Evolutionary conservation across 768 basidiomycete species (phyloP), one percentile per base, ranked within the genome.

Genomic region (Nidularia pulvinata): DNA sequence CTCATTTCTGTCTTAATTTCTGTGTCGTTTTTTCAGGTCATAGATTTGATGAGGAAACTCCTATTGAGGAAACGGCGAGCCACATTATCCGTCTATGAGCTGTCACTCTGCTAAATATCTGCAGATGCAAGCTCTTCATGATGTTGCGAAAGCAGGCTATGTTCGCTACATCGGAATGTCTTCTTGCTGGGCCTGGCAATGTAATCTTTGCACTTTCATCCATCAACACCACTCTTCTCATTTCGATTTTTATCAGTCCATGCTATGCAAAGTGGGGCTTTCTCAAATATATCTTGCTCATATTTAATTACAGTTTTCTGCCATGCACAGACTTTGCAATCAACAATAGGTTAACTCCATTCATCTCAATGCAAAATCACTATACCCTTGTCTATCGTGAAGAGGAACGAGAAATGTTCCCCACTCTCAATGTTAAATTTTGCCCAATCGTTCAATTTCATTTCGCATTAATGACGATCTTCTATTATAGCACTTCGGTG

Each of bases 351-450:
- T 66, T 82, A 1, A 82, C 81, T 0, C 81, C 80, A 1, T 87
- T 88, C 67, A 82, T 87, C 59, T 82, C 81, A 1, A 85, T 87
- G 85, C 86, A 87, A 64, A 87, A 87, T 59, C 82, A 84, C 54
- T 80, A 88, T 63, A 82, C 69, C 55, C 65, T 85, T 7, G 60
- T 83, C 11, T 87, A 88, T 59, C 71, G 86, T 13, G 86, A 88
- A 62, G 85, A 88, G 60, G 85, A 84, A 59, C 70, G 82, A 2
- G 82, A 83, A 59, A 83, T 84, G 82, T 81, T 85, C 59, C 85
- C 85, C 1, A 79, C 78, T 1, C 66, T 82, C 37, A 81, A 82
- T 69, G 81, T 77, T 22, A 43, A 47, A 39, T 34, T 22, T 4
- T 25, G 25, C 25, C 1, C 25, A n/a, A 10, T 44, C 11, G 32